Percentiles rank a stretch among this genome's conserved stretches.
Conservation (phyloP, 169 alveolate species). For the Babesia divergens region DNA sequence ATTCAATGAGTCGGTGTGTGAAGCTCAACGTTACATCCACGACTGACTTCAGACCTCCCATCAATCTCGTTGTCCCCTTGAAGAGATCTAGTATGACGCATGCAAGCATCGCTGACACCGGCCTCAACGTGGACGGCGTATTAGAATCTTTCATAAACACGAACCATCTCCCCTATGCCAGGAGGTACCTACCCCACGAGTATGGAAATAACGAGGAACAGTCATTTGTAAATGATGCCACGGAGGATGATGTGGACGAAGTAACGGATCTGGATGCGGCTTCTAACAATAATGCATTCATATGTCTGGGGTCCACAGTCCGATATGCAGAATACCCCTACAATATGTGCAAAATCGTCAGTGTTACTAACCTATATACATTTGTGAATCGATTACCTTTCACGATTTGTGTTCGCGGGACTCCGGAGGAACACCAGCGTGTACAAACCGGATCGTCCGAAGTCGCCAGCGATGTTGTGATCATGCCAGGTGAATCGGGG, state of each 20-base stretch:
- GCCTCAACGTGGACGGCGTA: background rate
- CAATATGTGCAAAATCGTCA: constrained; percentile 74
- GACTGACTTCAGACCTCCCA: constrained; percentile 58
- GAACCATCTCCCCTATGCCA: background rate
- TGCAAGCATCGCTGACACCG: background rate
- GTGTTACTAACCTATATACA: constrained; percentile 74
- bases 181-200: background rate
- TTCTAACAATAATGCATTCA: background rate
- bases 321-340: constrained; percentile 78
- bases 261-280: background rate
- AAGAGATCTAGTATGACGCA: background rate
- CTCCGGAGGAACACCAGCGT: constrained; percentile 17
- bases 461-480: background rate
- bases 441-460: constrained; percentile 3
- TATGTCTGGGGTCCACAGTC: constrained; percentile 75
- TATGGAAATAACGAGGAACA: background rate
- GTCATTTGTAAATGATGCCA: background rate
- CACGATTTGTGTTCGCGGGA: constrained; percentile 63
- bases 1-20: constrained; percentile 21
- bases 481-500: constrained; percentile 61
- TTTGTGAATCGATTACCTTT: constrained; percentile 76
- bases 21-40: constrained; percentile 54
- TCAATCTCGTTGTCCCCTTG: constrained; percentile 16
- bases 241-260: constrained; percentile 3
- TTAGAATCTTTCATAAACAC: constrained; percentile 7